Evolutionary conservation across 2,329 filamentous ascomycete species (phyloP).

Genomic region (Nothophoma quercina): DNA sequence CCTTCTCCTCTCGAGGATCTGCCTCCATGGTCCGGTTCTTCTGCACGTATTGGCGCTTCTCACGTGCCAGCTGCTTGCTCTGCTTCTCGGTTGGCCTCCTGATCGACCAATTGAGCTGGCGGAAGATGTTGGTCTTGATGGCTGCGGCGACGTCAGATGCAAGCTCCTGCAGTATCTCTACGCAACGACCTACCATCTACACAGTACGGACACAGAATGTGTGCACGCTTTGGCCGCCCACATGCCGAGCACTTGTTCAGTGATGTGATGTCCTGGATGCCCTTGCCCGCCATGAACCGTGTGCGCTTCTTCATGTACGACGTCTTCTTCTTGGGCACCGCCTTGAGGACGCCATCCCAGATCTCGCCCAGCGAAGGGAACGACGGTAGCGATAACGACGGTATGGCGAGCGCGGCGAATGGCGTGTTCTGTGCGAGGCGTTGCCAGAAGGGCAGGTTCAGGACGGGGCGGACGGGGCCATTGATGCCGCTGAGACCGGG

Average conservation of each 20-base stretch:
- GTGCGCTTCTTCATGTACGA: conserved; percentile 95
- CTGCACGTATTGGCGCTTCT: conserved; percentile 25
- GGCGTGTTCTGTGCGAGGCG: conserved; percentile 67
- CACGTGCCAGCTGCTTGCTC: conserved; percentile 36
- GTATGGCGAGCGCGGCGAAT: conserved; percentile 49
- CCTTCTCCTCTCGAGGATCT: conserved; percentile 38
- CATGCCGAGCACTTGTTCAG: conserved; percentile 91
- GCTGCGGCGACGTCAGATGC: conserved; percentile 22
- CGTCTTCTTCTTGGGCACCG: conserved; percentile 98
- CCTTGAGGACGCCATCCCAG: conserved; percentile 90
- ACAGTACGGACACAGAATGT: conserved; percentile 87
- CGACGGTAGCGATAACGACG: conserved; percentile 60
- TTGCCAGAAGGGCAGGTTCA: conserved; percentile 52
- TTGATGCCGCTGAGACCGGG: conserved; percentile 57
- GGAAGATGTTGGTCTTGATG: conserved; percentile 47
- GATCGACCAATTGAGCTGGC: conserved; percentile 35
- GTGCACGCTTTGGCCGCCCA: conserved; percentile 85
- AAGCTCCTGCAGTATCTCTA: background rate
- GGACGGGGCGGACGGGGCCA: conserved; percentile 50
- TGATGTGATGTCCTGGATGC: conserved; percentile 84
- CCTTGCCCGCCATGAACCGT: conserved; percentile 95
- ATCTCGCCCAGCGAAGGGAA: conserved; percentile 71
- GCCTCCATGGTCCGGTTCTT: conserved; percentile 25
- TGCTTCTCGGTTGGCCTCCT: conserved; percentile 40
- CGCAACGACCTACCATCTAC: conserved; percentile 70